phyloP scores from a whole-genome alignment of 768 basidiomycete genomes.

The Ephemerocybe angulata region DNA sequence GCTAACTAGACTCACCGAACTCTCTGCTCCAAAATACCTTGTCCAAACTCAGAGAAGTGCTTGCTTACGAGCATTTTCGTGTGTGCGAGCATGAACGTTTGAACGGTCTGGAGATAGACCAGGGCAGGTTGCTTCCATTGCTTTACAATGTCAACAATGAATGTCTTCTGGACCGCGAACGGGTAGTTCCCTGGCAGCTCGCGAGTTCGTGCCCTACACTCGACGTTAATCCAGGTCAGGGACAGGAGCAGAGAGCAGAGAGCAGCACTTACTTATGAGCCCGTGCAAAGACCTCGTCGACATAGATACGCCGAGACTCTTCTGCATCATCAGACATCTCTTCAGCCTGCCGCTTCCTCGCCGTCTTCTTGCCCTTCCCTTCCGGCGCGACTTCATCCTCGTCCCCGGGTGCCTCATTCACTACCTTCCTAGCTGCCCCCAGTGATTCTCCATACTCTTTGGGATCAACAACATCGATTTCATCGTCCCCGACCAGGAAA shows the following conservation, averaged over 20 bases:
- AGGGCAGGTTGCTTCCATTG: slow-evolving; percentile 50
- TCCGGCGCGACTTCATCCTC: no score
- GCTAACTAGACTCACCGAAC: slow-evolving; percentile 33
- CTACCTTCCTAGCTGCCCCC: no score
- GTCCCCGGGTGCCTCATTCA: no score
- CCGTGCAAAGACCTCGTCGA: not conserved
- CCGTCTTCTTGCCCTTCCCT: no score
- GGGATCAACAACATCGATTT: slow-evolving; percentile 14
- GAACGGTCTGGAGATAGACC: slow-evolving; percentile 39
- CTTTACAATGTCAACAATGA: slow-evolving; percentile 41
- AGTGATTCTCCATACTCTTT: slow-evolving; percentile 18
- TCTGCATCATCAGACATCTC: no score
- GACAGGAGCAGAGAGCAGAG: not conserved
- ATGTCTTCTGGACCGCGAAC: slow-evolving; percentile 52
- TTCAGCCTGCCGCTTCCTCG: no score
- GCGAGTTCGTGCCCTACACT: slow-evolving; percentile 66
- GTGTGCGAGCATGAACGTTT: slow-evolving; percentile 34
- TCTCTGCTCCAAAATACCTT: slow-evolving; percentile 51
- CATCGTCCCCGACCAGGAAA: no score
- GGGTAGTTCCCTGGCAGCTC: slow-evolving; percentile 69
- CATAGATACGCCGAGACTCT: not conserved
- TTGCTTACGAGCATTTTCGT: slow-evolving; percentile 38
- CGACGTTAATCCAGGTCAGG: slow-evolving; percentile 35
- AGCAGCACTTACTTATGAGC: not conserved
- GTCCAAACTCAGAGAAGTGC: slow-evolving; percentile 52